These are phyloP conservation scores for Fusarium sp. DNA, from an alignment of 2,329 filamentous ascomycete genomes.

Conservation along the genomic window DNA sequence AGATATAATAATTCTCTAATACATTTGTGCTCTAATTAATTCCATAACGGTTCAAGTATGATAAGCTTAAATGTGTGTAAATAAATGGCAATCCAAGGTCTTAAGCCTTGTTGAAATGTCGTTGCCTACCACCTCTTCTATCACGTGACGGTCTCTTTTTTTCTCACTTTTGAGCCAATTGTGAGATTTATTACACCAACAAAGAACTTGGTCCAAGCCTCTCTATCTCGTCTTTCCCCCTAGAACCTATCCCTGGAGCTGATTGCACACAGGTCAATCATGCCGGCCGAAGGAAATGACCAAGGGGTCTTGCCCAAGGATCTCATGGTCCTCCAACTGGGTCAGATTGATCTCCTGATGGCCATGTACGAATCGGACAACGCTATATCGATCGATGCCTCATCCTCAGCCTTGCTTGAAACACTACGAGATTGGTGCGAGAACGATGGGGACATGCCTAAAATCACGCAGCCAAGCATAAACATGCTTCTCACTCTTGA, in stretches of 20 bases:
- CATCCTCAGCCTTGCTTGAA: conserved; percentile 29
- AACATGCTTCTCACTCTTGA: conserved; percentile 44
- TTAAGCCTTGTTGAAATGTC: not conserved
- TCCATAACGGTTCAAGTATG: too few species aligned
- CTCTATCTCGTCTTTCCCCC: not conserved
- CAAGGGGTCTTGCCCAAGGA: conserved; percentile 52
- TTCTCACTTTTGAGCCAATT: not conserved
- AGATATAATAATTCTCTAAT: too few species aligned
- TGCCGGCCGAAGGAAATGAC: not conserved
- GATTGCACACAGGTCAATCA: not conserved
- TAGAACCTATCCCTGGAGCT: rapidly evolving
- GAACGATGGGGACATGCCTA: conserved; percentile 16
- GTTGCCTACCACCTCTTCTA: not conserved
- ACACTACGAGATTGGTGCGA: conserved; percentile 41
- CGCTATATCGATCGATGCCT: conserved; percentile 46
- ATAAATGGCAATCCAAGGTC: not conserved
- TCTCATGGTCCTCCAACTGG: conserved; percentile 60
- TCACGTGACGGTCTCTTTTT: not conserved
- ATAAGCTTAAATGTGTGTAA: too few species aligned
- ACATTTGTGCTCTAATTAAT: too few species aligned
- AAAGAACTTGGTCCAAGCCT: not conserved
- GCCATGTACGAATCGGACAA: conserved; percentile 62
- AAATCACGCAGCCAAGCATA: conserved; percentile 23
- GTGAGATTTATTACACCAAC: not conserved
- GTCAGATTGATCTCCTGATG: conserved; percentile 62